A percentile compares a stretch with the other conserved stretches of the same genome.
Conservation (phyloP, 768 basidiomycete species). For the Lentinus tigrinus region DNA sequence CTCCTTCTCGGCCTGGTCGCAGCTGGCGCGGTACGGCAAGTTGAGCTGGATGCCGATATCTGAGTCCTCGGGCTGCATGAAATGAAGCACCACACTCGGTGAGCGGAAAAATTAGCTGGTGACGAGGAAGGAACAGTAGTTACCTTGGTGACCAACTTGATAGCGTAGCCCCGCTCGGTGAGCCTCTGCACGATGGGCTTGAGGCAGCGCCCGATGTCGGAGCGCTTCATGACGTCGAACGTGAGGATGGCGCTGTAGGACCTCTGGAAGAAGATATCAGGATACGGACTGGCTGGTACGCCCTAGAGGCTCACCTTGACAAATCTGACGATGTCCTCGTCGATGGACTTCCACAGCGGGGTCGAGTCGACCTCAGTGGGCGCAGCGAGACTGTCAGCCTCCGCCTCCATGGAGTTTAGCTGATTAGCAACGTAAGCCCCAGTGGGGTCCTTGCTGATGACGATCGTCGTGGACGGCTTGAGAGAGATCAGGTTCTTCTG, state of each 20-base stretch:
- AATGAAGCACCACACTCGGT: neutral
- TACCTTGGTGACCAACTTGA: constrained; percentile 5
- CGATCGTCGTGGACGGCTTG: neutral
- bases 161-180: neutral
- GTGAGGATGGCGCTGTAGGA: constrained; percentile 2
- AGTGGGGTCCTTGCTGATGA: neutral
- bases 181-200: neutral
- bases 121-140: no score
- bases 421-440: neutral
- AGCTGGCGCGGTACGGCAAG: neutral
- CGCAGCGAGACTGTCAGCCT: neutral
- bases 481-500: constrained; percentile 3
- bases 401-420: neutral
- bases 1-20: constrained; percentile 5
- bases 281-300: neutral
- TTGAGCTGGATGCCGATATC: neutral
- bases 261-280: neutral
- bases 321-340: neutral
- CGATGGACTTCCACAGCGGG: neutral
- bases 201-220: neutral
- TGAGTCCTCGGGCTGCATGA: neutral
- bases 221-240: neutral
- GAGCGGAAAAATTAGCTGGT: neutral
- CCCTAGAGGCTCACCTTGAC: neutral
- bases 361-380: neutral